phyloP scores from a whole-genome alignment of 495 filamentous ascomycete species.

The Penicillium crystallinum region DNA sequence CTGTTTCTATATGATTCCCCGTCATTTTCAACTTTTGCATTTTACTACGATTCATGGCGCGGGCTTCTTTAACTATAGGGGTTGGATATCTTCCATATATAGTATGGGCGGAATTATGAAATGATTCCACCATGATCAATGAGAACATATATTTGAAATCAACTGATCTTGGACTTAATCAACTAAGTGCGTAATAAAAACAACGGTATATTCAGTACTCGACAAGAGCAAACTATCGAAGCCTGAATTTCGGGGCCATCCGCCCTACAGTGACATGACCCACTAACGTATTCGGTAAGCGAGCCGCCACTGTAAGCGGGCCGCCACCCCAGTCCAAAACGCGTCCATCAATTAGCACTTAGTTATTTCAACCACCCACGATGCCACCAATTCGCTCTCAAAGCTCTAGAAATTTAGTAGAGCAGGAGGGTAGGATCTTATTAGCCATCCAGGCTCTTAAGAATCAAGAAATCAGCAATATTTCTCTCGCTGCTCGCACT shows the following conservation, averaged over 20 bases:
- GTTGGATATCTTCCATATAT: not conserved
- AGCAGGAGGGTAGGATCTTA: constrained; percentile 14
- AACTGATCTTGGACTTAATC: not conserved
- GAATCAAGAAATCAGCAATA: no score
- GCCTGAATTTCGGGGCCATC: not conserved
- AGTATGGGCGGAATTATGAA: not conserved
- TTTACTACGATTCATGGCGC: not conserved
- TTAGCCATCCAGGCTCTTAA: no score
- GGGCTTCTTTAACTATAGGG: not conserved
- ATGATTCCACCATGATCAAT: not conserved
- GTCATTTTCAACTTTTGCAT: not conserved
- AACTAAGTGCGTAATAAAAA: no score
- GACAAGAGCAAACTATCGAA: not conserved
- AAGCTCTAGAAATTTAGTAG: not conserved
- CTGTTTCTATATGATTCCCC: constrained; percentile 1
- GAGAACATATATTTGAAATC: not conserved
- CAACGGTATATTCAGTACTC: no score
- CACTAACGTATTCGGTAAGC: no score
- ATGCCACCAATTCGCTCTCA: constrained; percentile 6
- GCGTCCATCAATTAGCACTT: constrained; percentile 1
- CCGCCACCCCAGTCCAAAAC: not conserved
- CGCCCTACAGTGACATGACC: not conserved
- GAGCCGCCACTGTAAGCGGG: no score
- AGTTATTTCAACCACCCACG: constrained; percentile 4
- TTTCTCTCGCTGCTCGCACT: constrained; percentile 12